Percentiles rank a stretch among this genome's conserved stretches.
phyloP scores from a whole-genome alignment of 2,329 filamentous ascomycete genomes.

The Trichoderma breve region DNA sequence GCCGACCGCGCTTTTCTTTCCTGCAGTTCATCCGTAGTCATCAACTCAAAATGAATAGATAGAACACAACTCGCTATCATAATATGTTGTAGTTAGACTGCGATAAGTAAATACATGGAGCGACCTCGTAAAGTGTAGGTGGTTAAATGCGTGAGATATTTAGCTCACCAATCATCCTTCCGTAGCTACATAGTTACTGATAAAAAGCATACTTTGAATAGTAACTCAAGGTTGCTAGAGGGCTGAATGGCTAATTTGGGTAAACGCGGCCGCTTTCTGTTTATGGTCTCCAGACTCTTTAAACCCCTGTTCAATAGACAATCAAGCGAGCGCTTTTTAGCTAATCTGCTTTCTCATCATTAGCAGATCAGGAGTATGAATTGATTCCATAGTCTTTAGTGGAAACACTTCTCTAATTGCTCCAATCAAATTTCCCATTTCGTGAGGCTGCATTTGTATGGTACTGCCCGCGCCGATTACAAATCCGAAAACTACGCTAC shows the following conservation, averaged over 20 bases:
- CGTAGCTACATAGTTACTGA: background rate
- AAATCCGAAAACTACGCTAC: background rate
- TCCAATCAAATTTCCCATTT: background rate
- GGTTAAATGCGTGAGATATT: background rate
- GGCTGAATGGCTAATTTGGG: background rate
- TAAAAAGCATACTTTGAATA: background rate
- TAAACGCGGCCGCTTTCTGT: background rate
- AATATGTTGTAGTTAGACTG: background rate
- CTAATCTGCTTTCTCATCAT: slow-evolving; percentile 8
- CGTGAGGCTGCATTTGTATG: background rate
- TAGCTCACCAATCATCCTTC: background rate
- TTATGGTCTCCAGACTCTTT: background rate
- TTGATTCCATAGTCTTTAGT: slow-evolving; percentile 7
- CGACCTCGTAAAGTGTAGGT: background rate
- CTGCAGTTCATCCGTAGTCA: background rate
- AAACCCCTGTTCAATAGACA: too few species aligned
- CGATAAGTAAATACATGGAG: background rate
- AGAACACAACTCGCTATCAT: background rate
- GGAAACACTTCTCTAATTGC: background rate
- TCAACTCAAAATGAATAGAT: background rate
- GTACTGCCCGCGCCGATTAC: background rate
- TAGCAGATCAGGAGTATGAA: background rate
- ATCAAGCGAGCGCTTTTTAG: background rate
- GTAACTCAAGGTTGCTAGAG: background rate
- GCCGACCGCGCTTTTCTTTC: background rate